Conservation (phyloP, 2,329 filamentous ascomycete genomes). For the Colletotrichum orbiculare region DNA sequence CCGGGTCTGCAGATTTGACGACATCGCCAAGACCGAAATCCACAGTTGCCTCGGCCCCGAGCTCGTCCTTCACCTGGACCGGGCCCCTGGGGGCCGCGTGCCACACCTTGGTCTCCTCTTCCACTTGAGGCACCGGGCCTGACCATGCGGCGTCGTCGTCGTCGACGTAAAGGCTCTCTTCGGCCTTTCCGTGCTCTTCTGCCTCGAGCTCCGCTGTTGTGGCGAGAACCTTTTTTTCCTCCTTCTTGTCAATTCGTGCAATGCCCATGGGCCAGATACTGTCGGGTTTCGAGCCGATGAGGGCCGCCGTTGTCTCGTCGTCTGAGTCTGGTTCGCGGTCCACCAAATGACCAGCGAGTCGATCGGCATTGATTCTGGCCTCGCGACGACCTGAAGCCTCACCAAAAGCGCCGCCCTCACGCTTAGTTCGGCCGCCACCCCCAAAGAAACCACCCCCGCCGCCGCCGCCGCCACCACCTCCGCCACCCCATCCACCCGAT, state of each 20-base stretch:
- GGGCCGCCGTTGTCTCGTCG: slow-evolving; percentile 40
- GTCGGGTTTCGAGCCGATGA: slow-evolving; percentile 34
- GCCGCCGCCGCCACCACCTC: slow-evolving; percentile 38
- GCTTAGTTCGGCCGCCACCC: slow-evolving; percentile 43
- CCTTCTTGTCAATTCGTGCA: slow-evolving; percentile 64
- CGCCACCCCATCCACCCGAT: slow-evolving; percentile 35
- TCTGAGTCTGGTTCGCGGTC: slow-evolving; percentile 39
- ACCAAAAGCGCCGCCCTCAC: slow-evolving; percentile 52
- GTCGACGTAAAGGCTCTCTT: slow-evolving; percentile 60
- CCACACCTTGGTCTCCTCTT: slow-evolving; percentile 56
- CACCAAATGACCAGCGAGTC: slow-evolving; percentile 58
- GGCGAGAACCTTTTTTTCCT: slow-evolving; percentile 63
- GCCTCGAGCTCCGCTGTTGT: slow-evolving; percentile 69
- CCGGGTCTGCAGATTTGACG: slow-evolving; percentile 39
- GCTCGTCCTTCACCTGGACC: slow-evolving; percentile 58
- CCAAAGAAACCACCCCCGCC: slow-evolving; percentile 45
- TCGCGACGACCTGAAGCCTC: slow-evolving; percentile 52
- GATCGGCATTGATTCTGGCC: slow-evolving; percentile 66
- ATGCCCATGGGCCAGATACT: slow-evolving; percentile 66
- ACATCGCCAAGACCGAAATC: slow-evolving; percentile 53
- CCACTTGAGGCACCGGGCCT: slow-evolving; percentile 41
- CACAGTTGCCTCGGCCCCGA: slow-evolving; percentile 50
- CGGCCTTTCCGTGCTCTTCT: slow-evolving; percentile 59
- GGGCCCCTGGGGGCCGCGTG: slow-evolving; percentile 50
- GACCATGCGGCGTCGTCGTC: slow-evolving; percentile 44